These are phyloP conservation scores for Rheum nobile DNA, from an alignment of 148 eudicot genomes.

Conservation along the genomic window DNA sequence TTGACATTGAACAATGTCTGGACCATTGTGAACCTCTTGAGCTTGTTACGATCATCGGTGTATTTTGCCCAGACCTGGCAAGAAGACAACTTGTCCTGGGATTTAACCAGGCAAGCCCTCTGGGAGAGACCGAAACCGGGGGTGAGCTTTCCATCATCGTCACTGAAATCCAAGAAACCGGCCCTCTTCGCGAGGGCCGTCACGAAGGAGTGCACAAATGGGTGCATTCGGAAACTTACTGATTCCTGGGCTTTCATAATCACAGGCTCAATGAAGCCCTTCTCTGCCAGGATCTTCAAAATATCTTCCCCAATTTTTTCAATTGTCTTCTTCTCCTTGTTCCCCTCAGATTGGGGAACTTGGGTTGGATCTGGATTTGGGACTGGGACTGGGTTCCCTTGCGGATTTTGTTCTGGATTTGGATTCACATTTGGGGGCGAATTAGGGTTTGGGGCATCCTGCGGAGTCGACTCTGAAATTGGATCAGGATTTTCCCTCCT, in stretches of 20 bases:
- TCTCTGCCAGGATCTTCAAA: not conserved
- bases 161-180: slow-evolving; percentile 2
- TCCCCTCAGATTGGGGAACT: not conserved
- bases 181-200: not conserved
- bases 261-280: slow-evolving; percentile 9
- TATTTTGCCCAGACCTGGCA: too few relatives aligned
- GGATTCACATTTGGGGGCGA: not conserved
- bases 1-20: slow-evolving; percentile 23
- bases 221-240: not conserved
- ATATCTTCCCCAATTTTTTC: slow-evolving; percentile 3
- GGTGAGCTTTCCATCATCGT: not conserved
- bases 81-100: not conserved
- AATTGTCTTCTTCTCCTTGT: not conserved
- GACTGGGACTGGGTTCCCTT: not conserved
- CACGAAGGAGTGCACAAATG: not conserved
- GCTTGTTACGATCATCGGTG: not conserved
- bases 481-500: not conserved
- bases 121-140: not conserved
- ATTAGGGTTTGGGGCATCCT: not conserved
- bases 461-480: not conserved
- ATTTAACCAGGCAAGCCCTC: slow-evolving; percentile 1
- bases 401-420: not conserved
- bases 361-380: not conserved
- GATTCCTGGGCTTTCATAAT: not conserved
- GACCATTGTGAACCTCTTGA: not conserved